Evolutionary conservation across 2,329 filamentous ascomycete genomes (phyloP), one percentile per base, ranked within the genome.

Genomic region (Aspergillus luchuensis): DNA sequence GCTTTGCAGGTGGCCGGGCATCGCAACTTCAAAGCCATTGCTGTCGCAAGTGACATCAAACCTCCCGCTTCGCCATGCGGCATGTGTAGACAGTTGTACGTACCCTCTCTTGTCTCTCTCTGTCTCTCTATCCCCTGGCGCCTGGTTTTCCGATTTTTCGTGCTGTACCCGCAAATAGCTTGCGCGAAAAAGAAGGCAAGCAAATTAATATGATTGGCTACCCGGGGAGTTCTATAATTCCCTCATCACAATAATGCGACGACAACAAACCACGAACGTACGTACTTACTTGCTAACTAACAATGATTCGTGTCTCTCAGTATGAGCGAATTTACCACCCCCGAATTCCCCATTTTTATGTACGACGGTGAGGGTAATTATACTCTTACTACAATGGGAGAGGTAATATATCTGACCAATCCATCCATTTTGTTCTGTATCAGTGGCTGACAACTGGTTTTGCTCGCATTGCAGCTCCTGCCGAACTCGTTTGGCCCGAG

Each of bases 61-160:
- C 85, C 87, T 30, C 87, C 88, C 4, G 79, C 79, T 4, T 81
- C 89, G 63, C 95, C 95, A 0, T 99, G 95, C 74, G 95, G 95
- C 58, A 97, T 97, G 92, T 98, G 94, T 76, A 84, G 94, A 69
- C 94, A 97, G 75, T 96, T 94, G 89, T 92, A 74, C 47, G 73
- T 71, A 36, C 57, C 13, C 8, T 19, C 28, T 61, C 15, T 25
- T 25, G 39, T 28, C 19, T 49, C 11, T 17, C 25, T 23, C 39
- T 8, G 15, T 10, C 60, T 15, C 33, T 36, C 39, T 33, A 15
- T 1, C 25, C 13, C 11, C 28, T 48, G 19, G 17, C 23, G 17
- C 38, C 17, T 21, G 13, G 33, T 36, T 36, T 36, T 36, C 4
- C 33, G 5, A 36, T 13, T 2, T 2, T 6, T 36, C 4, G 11